phyloP scores from a whole-genome alignment of 1,284 basidiomycete species.

The Austroboletus novae-zelandiae region DNA sequence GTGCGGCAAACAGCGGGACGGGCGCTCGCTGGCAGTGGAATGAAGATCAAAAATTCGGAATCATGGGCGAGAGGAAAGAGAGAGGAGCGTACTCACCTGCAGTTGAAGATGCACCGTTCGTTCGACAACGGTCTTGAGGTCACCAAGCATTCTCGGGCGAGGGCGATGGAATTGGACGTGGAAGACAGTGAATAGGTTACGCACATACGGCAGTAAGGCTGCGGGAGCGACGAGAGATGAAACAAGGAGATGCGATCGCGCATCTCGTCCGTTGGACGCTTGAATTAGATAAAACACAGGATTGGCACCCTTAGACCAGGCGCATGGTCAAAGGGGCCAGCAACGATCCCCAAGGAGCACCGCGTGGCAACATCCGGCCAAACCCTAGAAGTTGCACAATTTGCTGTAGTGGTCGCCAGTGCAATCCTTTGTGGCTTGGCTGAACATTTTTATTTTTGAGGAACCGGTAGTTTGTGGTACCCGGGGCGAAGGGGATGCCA shows the following conservation, averaged over 20 bases:
- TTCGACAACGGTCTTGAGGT: constrained; percentile 13
- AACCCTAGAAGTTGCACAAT: not conserved
- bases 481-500: not conserved
- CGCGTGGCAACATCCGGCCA: constrained; percentile 1
- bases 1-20: constrained; percentile 4
- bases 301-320: not conserved
- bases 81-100: constrained; percentile 7
- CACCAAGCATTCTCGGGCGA: constrained; percentile 3
- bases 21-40: constrained; percentile 4
- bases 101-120: constrained; percentile 6
- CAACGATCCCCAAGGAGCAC: not conserved
- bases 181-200: not conserved
- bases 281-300: constrained; percentile 1
- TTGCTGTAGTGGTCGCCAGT: not conserved
- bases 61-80: not conserved
- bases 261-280: not conserved
- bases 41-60: not conserved
- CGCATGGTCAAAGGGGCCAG: not conserved
- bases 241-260: constrained; percentile 1
- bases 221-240: not conserved
- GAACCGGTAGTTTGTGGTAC: constrained; percentile 1
- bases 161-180: not conserved
- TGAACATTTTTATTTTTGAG: not conserved
- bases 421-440: not conserved
- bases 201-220: not conserved